These are phyloP conservation scores for Colletotrichum caudatum DNA, from an alignment of 2,329 filamentous ascomycete genomes.

Conservation along the genomic window DNA sequence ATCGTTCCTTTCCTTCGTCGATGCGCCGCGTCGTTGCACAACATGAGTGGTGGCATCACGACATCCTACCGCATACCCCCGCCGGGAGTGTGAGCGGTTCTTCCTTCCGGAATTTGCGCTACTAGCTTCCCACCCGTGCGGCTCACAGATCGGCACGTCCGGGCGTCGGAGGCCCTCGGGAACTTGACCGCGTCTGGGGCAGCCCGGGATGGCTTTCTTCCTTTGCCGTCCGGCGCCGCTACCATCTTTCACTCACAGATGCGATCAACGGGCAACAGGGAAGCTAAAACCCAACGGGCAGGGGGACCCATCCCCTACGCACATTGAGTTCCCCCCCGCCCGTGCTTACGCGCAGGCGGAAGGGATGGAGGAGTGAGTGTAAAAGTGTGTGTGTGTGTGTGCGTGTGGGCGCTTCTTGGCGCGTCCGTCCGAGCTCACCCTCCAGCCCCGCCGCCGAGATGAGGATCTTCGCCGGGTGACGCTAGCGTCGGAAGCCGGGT, in stretches of 20 bases:
- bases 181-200: neutral
- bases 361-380: neutral
- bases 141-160: neutral
- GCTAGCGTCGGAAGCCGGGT: conserved; percentile 27
- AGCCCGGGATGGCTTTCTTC: neutral
- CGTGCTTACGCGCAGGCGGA: neutral
- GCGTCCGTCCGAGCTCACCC: neutral
- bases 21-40: neutral
- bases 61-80: neutral
- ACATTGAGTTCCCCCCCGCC: no score
- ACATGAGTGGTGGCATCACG: neutral
- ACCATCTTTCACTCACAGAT: neutral
- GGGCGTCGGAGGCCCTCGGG: neutral
- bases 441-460: conserved; percentile 24
- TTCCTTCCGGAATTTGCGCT: neutral
- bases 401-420: neutral
- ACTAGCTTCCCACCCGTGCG: neutral
- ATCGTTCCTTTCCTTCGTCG: neutral
- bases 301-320: neutral
- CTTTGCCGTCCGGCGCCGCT: neutral
- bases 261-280: neutral
- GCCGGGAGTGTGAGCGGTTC: neutral
- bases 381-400: neutral
- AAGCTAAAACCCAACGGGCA: neutral
- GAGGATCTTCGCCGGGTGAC: conserved; percentile 35